Evolutionary conservation across 2,329 filamentous ascomycete species (phyloP).

Genomic region (Pyricularia grisea): DNA sequence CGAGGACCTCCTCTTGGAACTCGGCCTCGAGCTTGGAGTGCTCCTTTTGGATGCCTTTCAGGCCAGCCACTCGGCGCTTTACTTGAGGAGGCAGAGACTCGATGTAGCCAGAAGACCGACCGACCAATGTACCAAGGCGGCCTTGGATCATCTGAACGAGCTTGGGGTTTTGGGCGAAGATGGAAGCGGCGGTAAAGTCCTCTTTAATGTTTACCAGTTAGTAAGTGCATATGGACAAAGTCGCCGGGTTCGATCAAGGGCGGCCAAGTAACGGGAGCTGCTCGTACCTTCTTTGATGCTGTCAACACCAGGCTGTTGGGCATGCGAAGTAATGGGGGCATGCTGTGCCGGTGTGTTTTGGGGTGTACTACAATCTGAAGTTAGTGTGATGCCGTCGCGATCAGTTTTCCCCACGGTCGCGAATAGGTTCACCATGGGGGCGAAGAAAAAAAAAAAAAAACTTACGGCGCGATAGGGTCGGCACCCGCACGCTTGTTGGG

Average conservation of each 20-base stretch:
- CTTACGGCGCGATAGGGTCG: slow-evolving; percentile 50
- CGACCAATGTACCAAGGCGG: slow-evolving; percentile 86
- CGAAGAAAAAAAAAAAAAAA: slow-evolving; percentile 14
- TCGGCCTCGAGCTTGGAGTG: slow-evolving; percentile 97
- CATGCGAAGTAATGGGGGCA: slow-evolving; percentile 95
- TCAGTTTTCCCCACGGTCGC: neutral
- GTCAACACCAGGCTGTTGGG: slow-evolving; percentile 85
- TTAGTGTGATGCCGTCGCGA: slow-evolving; percentile 4
- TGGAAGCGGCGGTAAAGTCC: slow-evolving; percentile 79
- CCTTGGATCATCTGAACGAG: slow-evolving; percentile 97
- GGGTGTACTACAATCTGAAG: slow-evolving; percentile 60
- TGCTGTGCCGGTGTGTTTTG: slow-evolving; percentile 96
- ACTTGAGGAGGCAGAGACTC: slow-evolving; percentile 87
- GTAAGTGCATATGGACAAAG: slow-evolving; percentile 9
- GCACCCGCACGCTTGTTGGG: slow-evolving; percentile 45
- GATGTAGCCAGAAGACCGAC: slow-evolving; percentile 93
- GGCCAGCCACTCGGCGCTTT: slow-evolving; percentile 83
- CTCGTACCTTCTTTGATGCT: slow-evolving; percentile 94
- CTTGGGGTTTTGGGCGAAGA: slow-evolving; percentile 92
- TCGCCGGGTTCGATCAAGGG: neutral
- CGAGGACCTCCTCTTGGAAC: slow-evolving; percentile 96
- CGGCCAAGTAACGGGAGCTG: neutral
- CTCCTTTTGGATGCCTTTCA: slow-evolving; percentile 98
- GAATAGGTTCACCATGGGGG: neutral
- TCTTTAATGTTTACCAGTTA: slow-evolving; percentile 44